Evolutionary conservation across 2,329 filamentous ascomycete genomes (phyloP).

Genomic region (Fusarium duplospermum): DNA sequence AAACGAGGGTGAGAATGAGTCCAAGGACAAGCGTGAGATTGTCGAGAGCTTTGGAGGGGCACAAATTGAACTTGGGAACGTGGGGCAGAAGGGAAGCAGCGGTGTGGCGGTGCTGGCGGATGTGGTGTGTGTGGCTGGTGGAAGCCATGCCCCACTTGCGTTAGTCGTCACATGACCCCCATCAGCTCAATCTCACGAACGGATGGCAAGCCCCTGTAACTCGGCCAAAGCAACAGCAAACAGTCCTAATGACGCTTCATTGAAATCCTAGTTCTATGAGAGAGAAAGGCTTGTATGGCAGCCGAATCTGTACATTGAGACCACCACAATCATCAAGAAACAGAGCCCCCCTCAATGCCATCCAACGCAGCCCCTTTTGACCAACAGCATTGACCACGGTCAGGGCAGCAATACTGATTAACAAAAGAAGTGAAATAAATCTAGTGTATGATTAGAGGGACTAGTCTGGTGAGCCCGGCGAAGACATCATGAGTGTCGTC

Average conservation of each 20-base stretch:
- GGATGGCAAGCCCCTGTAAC: not conserved
- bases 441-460: not conserved
- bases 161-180: not conserved
- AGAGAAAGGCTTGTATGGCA: not conserved
- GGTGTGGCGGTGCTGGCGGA: slow-evolving; percentile 19
- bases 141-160: slow-evolving; percentile 11
- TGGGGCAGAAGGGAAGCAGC: slow-evolving; percentile 21
- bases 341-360: not conserved
- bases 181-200: not conserved
- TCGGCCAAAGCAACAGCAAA: not conserved
- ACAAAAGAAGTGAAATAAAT: not conserved
- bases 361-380: not conserved
- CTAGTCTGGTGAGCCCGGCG: not conserved
- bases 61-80: slow-evolving; percentile 27
- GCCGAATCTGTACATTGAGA: not conserved
- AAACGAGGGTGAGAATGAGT: slow-evolving; percentile 19
- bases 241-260: not conserved
- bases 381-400: not conserved
- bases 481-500: not conserved
- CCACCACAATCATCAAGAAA: not conserved
- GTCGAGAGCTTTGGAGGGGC: slow-evolving; percentile 34
- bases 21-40: slow-evolving; percentile 26
- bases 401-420: not conserved
- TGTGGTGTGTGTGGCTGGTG: slow-evolving; percentile 15
- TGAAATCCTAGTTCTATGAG: not conserved